Percentiles rank a stretch among this genome's conserved stretches.
Conservation (phyloP, 139 green algal species). For the Chlorella sp. region DNA sequence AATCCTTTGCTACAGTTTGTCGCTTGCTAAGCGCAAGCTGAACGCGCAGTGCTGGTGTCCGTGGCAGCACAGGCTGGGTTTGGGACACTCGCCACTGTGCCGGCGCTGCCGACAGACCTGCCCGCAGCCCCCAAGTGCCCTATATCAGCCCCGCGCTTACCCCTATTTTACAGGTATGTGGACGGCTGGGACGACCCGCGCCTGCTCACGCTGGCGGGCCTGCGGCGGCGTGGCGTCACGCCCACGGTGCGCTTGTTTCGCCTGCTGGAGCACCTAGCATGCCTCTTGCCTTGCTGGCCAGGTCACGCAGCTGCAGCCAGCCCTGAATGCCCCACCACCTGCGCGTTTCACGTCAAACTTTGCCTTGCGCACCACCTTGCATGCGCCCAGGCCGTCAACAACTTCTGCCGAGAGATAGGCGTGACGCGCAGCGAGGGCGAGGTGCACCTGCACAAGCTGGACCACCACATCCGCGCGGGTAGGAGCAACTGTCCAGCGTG, state of each 20-base stretch:
- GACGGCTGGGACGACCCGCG: constrained; percentile 97
- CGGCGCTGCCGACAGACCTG: too few species aligned
- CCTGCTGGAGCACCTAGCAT: not conserved
- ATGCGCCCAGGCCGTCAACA: constrained; percentile 85
- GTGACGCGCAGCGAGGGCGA: constrained; percentile 90
- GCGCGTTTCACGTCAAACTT: not conserved
- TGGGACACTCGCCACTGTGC: too few species aligned
- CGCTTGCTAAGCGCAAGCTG: too few species aligned
- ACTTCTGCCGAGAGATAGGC: constrained; percentile 91
- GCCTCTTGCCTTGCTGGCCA: not conserved
- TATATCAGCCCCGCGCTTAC: too few species aligned
- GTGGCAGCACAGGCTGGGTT: too few species aligned
- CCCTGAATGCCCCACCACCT: not conserved
- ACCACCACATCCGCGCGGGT: constrained; percentile 81
- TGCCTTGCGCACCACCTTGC: not conserved
- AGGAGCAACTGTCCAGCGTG: too few species aligned
- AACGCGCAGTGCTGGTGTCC: too few species aligned
- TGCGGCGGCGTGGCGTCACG: constrained; percentile 89
- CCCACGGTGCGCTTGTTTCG: constrained; percentile 38
- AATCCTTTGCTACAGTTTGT: too few species aligned
- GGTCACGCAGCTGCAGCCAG: not conserved
- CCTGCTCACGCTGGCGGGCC: constrained; percentile 91
- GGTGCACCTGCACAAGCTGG: constrained; percentile 89
- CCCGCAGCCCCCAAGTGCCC: too few species aligned
- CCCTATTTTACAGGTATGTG: constrained; percentile 58